A percentile compares a stretch with the other conserved stretches of the same genome.
phyloP scores from a whole-genome alignment of 116 monocot genomes.

The Iris pallida region DNA sequence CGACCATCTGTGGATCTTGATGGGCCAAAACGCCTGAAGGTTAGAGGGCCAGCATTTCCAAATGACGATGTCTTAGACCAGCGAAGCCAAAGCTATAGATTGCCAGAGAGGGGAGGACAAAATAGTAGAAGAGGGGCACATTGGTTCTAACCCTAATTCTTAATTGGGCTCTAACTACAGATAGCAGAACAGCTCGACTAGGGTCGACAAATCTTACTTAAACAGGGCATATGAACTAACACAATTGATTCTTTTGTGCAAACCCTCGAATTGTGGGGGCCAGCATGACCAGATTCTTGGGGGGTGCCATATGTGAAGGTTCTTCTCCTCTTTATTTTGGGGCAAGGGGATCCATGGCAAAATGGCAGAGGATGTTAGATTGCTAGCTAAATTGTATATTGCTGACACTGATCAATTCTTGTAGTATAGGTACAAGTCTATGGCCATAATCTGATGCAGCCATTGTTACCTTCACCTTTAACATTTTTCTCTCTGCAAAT shows the following conservation, averaged over 20 bases:
- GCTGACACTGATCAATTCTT: not conserved
- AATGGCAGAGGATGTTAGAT: not conserved
- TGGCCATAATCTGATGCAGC: too few relatives aligned
- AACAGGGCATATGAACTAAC: not conserved
- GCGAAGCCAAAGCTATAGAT: slow-evolving; percentile 9
- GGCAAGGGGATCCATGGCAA: too few relatives aligned
- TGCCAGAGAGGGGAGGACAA: slow-evolving; percentile 7
- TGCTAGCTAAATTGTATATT: not conserved
- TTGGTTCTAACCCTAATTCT: slow-evolving; percentile 6
- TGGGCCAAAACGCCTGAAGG: slow-evolving; percentile 31
- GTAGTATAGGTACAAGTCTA: not conserved
- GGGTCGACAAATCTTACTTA: not conserved
- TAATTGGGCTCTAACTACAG: slow-evolving; percentile 20
- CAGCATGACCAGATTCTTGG: too few relatives aligned
- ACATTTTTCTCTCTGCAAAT: too few relatives aligned
- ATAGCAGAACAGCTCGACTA: not conserved
- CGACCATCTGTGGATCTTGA: slow-evolving; percentile 9
- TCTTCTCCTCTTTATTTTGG: too few relatives aligned
- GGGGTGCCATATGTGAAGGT: too few relatives aligned
- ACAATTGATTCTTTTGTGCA: slow-evolving; percentile 44
- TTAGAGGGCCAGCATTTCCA: slow-evolving; percentile 17
- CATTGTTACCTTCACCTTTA: too few relatives aligned
- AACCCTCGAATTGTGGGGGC: slow-evolving; percentile 22
- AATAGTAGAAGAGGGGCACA: not conserved
- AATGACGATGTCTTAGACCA: not conserved